Conservation (phyloP, 225 moss, liverwort and hornwort genomes). For the Bryum argenteum region DNA sequence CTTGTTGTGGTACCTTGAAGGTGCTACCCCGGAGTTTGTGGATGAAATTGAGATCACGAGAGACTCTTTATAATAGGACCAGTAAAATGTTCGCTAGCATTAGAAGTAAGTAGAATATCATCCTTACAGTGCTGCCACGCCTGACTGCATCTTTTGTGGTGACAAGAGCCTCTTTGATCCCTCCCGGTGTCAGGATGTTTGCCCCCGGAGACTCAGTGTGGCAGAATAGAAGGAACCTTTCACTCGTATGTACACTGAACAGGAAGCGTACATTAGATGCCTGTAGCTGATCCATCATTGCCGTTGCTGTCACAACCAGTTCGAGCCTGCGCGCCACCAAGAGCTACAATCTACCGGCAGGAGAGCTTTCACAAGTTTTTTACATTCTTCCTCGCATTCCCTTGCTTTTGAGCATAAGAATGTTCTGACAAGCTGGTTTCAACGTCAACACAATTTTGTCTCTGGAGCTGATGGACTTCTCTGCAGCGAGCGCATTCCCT, state of each 20-base stretch:
- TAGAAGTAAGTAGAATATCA: slow-evolving; percentile 24
- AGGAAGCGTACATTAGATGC: slow-evolving; percentile 24
- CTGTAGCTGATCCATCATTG: slow-evolving; percentile 19
- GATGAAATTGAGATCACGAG: slow-evolving; percentile 32
- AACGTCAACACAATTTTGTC: slow-evolving; percentile 34
- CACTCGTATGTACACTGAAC: background rate
- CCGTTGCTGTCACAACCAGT: slow-evolving; percentile 25
- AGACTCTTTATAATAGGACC: slow-evolving; percentile 21
- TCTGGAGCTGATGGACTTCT: slow-evolving; percentile 9
- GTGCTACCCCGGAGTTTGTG: slow-evolving; percentile 34
- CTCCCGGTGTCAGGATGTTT: slow-evolving; percentile 22
- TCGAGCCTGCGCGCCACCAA: slow-evolving; percentile 17
- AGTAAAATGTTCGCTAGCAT: background rate
- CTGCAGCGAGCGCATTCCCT: slow-evolving; percentile 1
- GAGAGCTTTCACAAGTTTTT: slow-evolving; percentile 4
- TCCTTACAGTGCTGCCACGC: slow-evolving; percentile 14
- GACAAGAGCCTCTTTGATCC: slow-evolving; percentile 19
- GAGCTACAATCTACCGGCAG: slow-evolving; percentile 5
- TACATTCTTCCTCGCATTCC: slow-evolving; percentile 7
- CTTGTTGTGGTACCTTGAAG: slow-evolving; percentile 67
- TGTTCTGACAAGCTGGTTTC: slow-evolving; percentile 21
- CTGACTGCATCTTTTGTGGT: slow-evolving; percentile 29
- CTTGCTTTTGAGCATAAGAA: slow-evolving; percentile 29
- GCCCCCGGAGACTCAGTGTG: slow-evolving; percentile 18
- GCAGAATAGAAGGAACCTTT: slow-evolving; percentile 8